Conservation (phyloP, 768 basidiomycete species). For the Trichaptum fuscoviolaceum region DNA sequence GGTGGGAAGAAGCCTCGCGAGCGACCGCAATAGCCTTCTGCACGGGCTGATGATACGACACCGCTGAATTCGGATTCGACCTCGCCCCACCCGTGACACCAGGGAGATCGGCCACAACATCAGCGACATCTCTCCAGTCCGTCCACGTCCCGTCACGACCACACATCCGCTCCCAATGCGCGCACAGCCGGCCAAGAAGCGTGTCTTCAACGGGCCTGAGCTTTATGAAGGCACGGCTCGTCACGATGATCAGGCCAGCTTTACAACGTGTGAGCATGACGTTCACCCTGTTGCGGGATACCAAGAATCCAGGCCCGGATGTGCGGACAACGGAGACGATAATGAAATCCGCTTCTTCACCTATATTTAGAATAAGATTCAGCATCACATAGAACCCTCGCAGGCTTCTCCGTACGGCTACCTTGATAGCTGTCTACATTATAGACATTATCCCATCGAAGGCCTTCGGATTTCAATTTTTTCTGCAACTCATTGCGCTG, state of each 20-base stretch:
- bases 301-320: conserved; percentile 39
- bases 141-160: conserved; percentile 24
- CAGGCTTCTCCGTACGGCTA: conserved; percentile 12
- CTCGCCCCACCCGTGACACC: not conserved
- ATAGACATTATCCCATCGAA: conserved; percentile 40
- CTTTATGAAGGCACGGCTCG: conserved; percentile 36
- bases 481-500: conserved; percentile 40
- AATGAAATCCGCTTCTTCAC: conserved; percentile 47
- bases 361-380: conserved; percentile 24
- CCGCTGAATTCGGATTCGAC: not conserved
- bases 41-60: not conserved
- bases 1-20: not conserved
- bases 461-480: conserved; percentile 26
- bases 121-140: conserved; percentile 25
- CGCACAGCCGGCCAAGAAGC: conserved; percentile 35
- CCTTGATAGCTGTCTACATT: conserved; percentile 56
- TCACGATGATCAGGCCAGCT: conserved; percentile 44
- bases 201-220: conserved; percentile 27
- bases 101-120: not conserved
- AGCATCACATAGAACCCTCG: not conserved
- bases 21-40: not conserved
- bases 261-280: conserved; percentile 48
- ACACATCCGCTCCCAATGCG: conserved; percentile 20
- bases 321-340: conserved; percentile 48
- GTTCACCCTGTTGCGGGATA: conserved; percentile 42